These are phyloP conservation scores for Phytophthora nicotianae DNA, from an alignment of 352 stramenopile species.

Conservation along the genomic window DNA sequence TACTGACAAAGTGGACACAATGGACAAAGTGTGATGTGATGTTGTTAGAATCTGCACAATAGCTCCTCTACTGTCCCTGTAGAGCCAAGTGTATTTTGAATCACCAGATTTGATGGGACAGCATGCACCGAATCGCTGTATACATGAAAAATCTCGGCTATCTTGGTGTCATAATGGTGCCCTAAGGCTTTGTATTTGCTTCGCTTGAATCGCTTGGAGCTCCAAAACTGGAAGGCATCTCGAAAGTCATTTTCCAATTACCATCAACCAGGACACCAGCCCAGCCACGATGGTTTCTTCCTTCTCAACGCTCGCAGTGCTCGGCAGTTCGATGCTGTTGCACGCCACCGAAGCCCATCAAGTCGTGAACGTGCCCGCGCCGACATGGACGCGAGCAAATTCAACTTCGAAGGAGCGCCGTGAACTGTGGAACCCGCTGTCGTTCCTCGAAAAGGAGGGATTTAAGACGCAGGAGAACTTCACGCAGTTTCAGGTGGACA, in stretches of 20 bases:
- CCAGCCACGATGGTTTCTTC: conserved; percentile 15
- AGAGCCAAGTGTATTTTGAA: conserved; percentile 8
- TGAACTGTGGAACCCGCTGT: conserved; percentile 45
- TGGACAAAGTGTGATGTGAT: neutral
- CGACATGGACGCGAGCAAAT: conserved; percentile 39
- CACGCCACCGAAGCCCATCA: conserved; percentile 37
- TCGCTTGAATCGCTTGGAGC: neutral
- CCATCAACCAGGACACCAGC: neutral
- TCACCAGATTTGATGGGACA: conserved; percentile 10
- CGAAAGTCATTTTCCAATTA: conserved; percentile 13
- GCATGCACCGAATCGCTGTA: too few relatives aligned
- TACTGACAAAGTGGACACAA: too few relatives aligned
- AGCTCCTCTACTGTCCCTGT: conserved; percentile 14
- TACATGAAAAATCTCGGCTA: neutral
- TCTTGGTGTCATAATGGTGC: neutral
- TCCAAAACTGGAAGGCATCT: too few relatives aligned
- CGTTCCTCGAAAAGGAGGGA: conserved; percentile 53
- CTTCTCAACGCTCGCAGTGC: conserved; percentile 14
- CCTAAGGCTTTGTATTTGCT: neutral
- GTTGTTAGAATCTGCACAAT: neutral
- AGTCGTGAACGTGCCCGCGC: conserved; percentile 42
- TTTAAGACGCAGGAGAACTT: conserved; percentile 52
- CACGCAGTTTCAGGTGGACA: conserved; percentile 41
- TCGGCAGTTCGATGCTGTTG: conserved; percentile 22
- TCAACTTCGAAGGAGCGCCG: conserved; percentile 31